Base-by-base conservation (phyloP, 257 asterid genomes). In the Lavandula angustifolia region DNA sequence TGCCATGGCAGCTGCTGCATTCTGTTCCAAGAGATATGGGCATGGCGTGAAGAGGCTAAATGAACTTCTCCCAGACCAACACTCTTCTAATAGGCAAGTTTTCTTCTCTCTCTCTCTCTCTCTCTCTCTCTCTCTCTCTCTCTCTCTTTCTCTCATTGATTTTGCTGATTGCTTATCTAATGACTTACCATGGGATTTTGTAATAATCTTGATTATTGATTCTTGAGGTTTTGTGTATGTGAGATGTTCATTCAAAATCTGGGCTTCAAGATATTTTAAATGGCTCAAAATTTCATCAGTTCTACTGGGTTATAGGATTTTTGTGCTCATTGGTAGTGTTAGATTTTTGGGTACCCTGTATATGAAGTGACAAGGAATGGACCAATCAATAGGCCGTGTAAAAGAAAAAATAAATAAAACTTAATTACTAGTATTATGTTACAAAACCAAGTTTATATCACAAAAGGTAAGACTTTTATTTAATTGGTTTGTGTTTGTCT, bases 1-100 rank as follows among this genome's bases (percentile, higher is more conserved):
- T 37, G 75, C 80, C 18, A 75, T 75, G 79, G 79, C 78, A 22
- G 55, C 80, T 6, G 76, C 89, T 48, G 22, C 79, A n/a, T 62
- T 78, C 72, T 80, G 81, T 48, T 67, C 73, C 58, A 59, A 57
- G 16, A 74, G 69, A 67, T 75, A 73, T 47, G 70, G 73, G 50
- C 71, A 55, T 60, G 84, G 80, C 64, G 27, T 67, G 73, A 73
- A 46, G 22, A 73, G 61, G 7, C 77, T 52, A 66, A 71, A 9
- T 22, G 12, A 67, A 6, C 32, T 54, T 55, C 72, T 67, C 66
- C 55, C 68, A 11, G 31, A 57, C 54, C 64, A 50, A 9, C 74
- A 34, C 59, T 27, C 34, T 8, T 6, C 7, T 50, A 50, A 67
- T 58, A 75, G 88, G 88, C 76, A 75, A 75, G 78, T 73, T 35